A percentile compares a stretch with the other conserved stretches of the same genome.
These are phyloP conservation scores for Limonium bicolor DNA, from an alignment of 148 eudicot species.

Conservation along the genomic window DNA sequence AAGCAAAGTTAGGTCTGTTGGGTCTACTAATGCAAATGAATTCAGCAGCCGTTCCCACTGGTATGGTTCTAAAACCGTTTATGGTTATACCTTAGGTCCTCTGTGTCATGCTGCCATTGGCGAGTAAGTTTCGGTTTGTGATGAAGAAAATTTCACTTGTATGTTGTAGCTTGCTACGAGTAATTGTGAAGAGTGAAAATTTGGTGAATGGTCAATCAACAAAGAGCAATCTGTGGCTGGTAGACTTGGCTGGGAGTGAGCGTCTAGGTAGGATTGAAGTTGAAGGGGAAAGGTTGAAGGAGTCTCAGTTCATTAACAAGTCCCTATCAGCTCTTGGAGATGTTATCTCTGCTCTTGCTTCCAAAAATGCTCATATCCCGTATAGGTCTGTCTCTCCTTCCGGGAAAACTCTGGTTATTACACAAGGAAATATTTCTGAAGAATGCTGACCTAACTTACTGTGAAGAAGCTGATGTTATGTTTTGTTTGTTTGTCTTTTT, in stretches of 20 bases:
- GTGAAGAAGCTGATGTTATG: too few relatives aligned
- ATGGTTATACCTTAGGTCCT: not conserved
- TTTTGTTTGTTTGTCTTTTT: slow-evolving; percentile 2
- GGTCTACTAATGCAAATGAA: slow-evolving; percentile 90
- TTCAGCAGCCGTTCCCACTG: slow-evolving; percentile 98
- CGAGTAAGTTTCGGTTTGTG: not conserved
- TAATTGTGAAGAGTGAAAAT: slow-evolving; percentile 66
- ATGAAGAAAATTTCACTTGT: not conserved
- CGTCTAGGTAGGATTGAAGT: slow-evolving; percentile 84
- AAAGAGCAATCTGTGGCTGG: slow-evolving; percentile 97
- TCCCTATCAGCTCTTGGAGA: slow-evolving; percentile 95
- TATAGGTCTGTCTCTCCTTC: slow-evolving; percentile 47
- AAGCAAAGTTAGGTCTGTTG: slow-evolving; percentile 84
- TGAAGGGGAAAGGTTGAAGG: slow-evolving; percentile 85
- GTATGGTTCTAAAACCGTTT: slow-evolving; percentile 11
- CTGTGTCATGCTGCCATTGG: not conserved
- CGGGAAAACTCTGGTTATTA: too few relatives aligned
- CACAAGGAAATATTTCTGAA: too few relatives aligned
- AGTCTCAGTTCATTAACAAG: slow-evolving; percentile 84
- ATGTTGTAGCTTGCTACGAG: slow-evolving; percentile 57
- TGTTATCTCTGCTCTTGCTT: slow-evolving; percentile 89
- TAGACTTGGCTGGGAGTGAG: slow-evolving; percentile 97
- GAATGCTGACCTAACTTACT: too few relatives aligned
- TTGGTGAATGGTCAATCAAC: slow-evolving; percentile 83
- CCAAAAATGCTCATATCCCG: slow-evolving; percentile 79